Evolutionary conservation across 257 asterid genomes (phyloP).

Genomic region (Jaltomata sinuosa): DNA sequence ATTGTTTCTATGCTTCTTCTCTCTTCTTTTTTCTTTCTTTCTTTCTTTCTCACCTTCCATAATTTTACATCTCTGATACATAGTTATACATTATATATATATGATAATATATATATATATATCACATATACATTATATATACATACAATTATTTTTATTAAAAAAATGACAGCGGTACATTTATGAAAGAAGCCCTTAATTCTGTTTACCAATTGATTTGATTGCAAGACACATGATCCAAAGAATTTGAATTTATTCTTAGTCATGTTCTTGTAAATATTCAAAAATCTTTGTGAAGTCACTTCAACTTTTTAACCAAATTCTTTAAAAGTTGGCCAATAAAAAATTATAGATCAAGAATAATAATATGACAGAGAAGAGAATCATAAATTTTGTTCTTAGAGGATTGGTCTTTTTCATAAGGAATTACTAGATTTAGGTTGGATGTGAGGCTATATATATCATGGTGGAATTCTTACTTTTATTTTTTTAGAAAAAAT

Average conservation of each 20-base stretch:
- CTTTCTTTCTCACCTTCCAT: no score
- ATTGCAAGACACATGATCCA: not conserved
- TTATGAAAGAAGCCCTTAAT: no score
- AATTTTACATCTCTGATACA: no score
- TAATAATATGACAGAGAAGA: not conserved
- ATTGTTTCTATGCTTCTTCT: no score
- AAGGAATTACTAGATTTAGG: not conserved
- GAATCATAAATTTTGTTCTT: not conserved
- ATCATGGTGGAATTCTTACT: not conserved
- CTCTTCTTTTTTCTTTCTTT: no score
- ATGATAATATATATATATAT: no score
- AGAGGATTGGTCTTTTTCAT: not conserved
- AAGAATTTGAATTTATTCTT: not conserved
- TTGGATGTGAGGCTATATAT: not conserved
- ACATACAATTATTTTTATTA: no score
- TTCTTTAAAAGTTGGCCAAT: not conserved
- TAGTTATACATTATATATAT: no score
- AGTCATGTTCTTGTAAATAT: not conserved
- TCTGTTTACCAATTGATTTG: not conserved
- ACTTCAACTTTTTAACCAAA: not conserved
- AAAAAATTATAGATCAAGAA: not conserved
- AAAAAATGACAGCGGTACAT: no score
- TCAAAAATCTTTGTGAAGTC: not conserved
- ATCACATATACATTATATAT: no score
- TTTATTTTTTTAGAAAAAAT: not conserved